phyloP scores from a whole-genome alignment of 1,284 basidiomycete species.

The Sparassis latifolia region DNA sequence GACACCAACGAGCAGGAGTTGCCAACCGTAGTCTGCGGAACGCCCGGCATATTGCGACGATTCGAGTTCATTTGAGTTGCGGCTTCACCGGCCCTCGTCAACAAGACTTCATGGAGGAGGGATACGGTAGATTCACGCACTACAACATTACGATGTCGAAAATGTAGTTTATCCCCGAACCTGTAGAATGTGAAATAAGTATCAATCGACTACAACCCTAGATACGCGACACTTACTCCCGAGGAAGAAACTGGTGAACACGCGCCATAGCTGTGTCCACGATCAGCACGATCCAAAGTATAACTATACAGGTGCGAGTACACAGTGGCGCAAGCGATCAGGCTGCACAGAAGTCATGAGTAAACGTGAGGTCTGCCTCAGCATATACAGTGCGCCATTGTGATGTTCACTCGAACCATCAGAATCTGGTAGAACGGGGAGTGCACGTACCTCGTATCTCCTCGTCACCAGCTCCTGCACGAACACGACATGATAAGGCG shows the following conservation, averaged over 20 bases:
- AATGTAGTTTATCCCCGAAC: constrained; percentile 52
- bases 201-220: background rate
- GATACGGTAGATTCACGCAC: constrained; percentile 27
- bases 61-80: constrained; percentile 60
- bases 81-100: constrained; percentile 33
- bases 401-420: background rate
- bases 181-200: constrained; percentile 25
- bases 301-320: background rate
- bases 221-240: constrained; percentile 44
- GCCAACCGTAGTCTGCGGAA: constrained; percentile 72
- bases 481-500: constrained; percentile 54
- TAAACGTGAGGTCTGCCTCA: too few relatives aligned
- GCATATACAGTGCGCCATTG: background rate
- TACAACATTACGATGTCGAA: constrained; percentile 78
- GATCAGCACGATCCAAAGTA: too few relatives aligned
- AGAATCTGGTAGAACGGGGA: background rate
- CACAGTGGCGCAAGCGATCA: background rate
- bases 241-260: constrained; percentile 73
- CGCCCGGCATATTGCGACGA: constrained; percentile 47
- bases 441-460: constrained; percentile 45
- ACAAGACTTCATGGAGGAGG: background rate
- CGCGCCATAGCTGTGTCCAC: constrained; percentile 60
- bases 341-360: too few relatives aligned
- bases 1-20: constrained; percentile 50
- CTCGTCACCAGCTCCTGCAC: constrained; percentile 39